Percentiles rank a stretch among this genome's conserved stretches.
phyloP scores from a whole-genome alignment of 2,329 filamentous ascomycete genomes.

The Xylaria sp. region DNA sequence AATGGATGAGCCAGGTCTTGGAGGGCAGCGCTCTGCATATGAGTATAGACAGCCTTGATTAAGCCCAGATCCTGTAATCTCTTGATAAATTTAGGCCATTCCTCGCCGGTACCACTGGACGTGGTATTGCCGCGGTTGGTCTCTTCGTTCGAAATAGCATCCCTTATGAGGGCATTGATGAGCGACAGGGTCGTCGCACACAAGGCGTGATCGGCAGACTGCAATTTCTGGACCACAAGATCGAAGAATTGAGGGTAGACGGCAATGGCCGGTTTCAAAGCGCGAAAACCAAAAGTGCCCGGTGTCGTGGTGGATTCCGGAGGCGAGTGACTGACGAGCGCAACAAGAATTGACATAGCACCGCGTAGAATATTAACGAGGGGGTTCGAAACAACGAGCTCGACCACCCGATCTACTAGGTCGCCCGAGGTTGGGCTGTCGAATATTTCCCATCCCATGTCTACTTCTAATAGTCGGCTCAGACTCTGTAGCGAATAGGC shows the following conservation, averaged over 20 bases:
- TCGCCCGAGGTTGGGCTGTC: conserved; percentile 71
- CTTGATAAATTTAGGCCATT: conserved; percentile 97
- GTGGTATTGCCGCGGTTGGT: conserved; percentile 50
- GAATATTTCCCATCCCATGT: conserved; percentile 96
- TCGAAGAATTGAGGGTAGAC: conserved; percentile 94
- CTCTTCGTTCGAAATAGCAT: conserved; percentile 83
- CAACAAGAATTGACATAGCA: conserved; percentile 95
- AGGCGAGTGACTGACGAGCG: conserved; percentile 85
- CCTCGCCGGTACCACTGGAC: conserved; percentile 61
- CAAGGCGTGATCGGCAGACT: conserved; percentile 92
- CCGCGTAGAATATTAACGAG: conserved; percentile 97
- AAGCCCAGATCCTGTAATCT: conserved; percentile 90
- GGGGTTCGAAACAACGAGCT: conserved; percentile 93
- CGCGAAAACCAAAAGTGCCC: conserved; percentile 84
- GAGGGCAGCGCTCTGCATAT: conserved; percentile 94
- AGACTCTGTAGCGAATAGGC: conserved; percentile 94
- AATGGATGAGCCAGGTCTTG: conserved; percentile 91
- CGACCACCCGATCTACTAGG: conserved; percentile 80
- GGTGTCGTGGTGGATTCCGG: conserved; percentile 56
- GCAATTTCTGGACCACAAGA: conserved; percentile 89
- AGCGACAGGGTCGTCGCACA: conserved; percentile 96
- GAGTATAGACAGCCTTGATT: conserved; percentile 87
- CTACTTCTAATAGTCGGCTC: conserved; percentile 87
- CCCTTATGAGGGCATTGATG: conserved; percentile 93
- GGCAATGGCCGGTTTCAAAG: conserved; percentile 89